Evolutionary conservation across 1,139 yeast species (phyloP).

Genomic region (Lodderomyces margitis): DNA sequence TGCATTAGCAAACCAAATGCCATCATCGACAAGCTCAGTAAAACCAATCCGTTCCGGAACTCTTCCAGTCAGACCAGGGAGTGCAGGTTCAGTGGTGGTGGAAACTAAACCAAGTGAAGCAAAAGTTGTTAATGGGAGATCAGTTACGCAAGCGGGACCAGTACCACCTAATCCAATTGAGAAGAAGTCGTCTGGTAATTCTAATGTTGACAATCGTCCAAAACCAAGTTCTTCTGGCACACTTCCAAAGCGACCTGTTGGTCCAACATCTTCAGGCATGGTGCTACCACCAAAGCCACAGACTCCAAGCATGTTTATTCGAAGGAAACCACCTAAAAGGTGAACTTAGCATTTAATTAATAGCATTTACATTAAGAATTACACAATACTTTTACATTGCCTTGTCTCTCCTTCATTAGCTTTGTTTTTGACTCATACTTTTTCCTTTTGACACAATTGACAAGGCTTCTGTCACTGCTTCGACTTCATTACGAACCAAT

Average conservation of each 20-base stretch:
- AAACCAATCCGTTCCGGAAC: constrained; percentile 1
- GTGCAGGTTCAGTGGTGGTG: constrained; percentile 1
- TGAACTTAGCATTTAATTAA: neutral
- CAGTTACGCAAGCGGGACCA: too few species aligned
- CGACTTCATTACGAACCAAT: constrained; percentile 9
- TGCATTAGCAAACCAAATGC: neutral
- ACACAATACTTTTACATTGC: neutral
- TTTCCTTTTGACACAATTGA: constrained; percentile 9
- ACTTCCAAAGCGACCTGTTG: constrained; percentile 2
- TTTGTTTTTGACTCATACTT: neutral
- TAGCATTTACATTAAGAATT: neutral
- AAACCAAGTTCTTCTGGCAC: constrained; percentile 6
- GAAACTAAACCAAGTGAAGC: neutral
- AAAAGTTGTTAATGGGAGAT: neutral
- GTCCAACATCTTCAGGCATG: constrained; percentile 20
- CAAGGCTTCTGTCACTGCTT: constrained; percentile 12
- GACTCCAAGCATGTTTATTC: constrained; percentile 19
- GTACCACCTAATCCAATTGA: too few species aligned
- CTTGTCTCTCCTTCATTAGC: neutral
- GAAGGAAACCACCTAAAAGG: constrained; percentile 12
- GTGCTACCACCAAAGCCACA: constrained; percentile 17
- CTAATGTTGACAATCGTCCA: neutral
- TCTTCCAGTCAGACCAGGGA: constrained; percentile 10
- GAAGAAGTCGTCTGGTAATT: neutral
- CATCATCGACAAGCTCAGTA: neutral